Percentiles rank a stretch among this genome's conserved stretches.
phyloP scores from a whole-genome alignment of 345 rosid genomes.

The Brassica napus region Da-Ae NC_063449.1:31323501-31324000 shows the following conservation, averaged over 20 bases:
- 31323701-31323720: slow-evolving; percentile 90
- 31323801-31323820: slow-evolving; percentile 79
- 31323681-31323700: slow-evolving; percentile 87
- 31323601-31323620: slow-evolving; percentile 60
- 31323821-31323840: slow-evolving; percentile 54
- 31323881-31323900: neutral
- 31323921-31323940: slow-evolving; percentile 64
- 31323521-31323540: slow-evolving; percentile 68
- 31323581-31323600: slow-evolving; percentile 46
- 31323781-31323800: slow-evolving; percentile 66
- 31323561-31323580: neutral
- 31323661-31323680: slow-evolving; percentile 58
- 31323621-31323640: slow-evolving; percentile 66
- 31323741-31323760: slow-evolving; percentile 73
- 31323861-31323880: neutral
- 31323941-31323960: slow-evolving; percentile 65
- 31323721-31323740: slow-evolving; percentile 88
- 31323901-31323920: neutral
- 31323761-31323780: slow-evolving; percentile 62
- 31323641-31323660: slow-evolving; percentile 70
- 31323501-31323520: slow-evolving; percentile 65
- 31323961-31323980: slow-evolving; percentile 76
- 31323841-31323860: neutral
- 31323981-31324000: slow-evolving; percentile 67
- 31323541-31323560: neutral